These are phyloP conservation scores for Serpula lacrymans DNA, from an alignment of 768 basidiomycete genomes.

Conservation along the genomic window DNA sequence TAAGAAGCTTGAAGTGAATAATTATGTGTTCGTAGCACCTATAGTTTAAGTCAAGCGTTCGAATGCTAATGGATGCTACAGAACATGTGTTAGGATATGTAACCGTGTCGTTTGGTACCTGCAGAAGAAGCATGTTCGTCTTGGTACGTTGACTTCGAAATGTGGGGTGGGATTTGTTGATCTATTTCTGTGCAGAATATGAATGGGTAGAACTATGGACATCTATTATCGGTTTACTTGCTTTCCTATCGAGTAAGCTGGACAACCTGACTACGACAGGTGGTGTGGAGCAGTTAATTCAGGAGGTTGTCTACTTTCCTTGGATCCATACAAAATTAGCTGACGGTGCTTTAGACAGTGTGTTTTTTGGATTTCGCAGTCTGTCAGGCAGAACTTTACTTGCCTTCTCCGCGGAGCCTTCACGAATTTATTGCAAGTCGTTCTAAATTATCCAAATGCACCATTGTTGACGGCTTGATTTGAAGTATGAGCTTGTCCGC, in stretches of 20 bases:
- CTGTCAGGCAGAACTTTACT: conserved; percentile 48
- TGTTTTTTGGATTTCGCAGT: conserved; percentile 50
- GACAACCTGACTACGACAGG: conserved; percentile 51
- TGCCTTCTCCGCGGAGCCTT: conserved; percentile 50
- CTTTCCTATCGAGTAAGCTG: conserved; percentile 53
- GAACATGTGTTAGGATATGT: conserved; percentile 54
- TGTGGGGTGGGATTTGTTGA: conserved; percentile 1
- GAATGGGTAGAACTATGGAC: conserved; percentile 66
- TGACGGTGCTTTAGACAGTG: conserved; percentile 38
- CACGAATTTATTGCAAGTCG: conserved; percentile 61
- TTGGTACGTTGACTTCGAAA: conserved; percentile 40
- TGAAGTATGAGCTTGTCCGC: conserved; percentile 66
- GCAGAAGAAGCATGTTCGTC: conserved; percentile 47
- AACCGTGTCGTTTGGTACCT: conserved; percentile 57
- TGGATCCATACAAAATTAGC: not conserved
- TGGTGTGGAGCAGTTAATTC: conserved; percentile 48
- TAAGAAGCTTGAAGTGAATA: conserved; percentile 52
- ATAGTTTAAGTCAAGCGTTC: not conserved
- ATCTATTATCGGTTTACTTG: conserved; percentile 50
- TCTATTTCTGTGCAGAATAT: conserved; percentile 43
- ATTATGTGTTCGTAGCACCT: conserved; percentile 46
- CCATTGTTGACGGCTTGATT: not conserved
- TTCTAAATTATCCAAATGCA: not conserved
- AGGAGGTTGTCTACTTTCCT: conserved; percentile 42
- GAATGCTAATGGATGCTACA: conserved; percentile 22